phyloP scores from a whole-genome alignment of 2,329 filamentous ascomycete genomes.

The Dendryphion nanum region DNA sequence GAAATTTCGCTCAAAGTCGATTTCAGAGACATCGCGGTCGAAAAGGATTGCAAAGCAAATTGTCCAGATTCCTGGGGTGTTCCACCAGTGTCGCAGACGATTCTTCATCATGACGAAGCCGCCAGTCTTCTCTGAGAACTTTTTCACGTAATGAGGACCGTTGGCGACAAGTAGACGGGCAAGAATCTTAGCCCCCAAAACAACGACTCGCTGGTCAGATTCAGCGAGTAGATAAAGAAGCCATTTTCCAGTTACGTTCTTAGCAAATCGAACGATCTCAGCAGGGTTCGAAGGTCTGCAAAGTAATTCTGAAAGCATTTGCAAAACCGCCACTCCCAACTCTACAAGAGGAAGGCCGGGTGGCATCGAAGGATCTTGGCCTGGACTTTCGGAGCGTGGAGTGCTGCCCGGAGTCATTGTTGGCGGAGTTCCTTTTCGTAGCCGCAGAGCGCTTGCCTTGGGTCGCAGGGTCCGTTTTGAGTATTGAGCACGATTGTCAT shows the following conservation, averaged over 20 bases:
- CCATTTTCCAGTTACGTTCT: conserved; percentile 97
- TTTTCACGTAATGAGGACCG: conserved; percentile 75
- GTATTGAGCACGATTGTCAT: conserved; percentile 55
- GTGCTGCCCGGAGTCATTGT: conserved; percentile 27
- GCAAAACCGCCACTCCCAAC: conserved; percentile 71
- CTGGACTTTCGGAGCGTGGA: conserved; percentile 33
- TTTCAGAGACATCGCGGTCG: conserved; percentile 72
- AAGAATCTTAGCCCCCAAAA: conserved; percentile 78
- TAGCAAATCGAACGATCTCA: conserved; percentile 83
- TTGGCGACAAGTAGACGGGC: conserved; percentile 80
- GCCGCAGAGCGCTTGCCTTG: conserved; percentile 31
- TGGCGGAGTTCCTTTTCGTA: conserved; percentile 27
- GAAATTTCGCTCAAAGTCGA: conserved; percentile 71
- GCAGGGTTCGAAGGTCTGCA: conserved; percentile 68
- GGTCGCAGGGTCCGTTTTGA: conserved; percentile 34
- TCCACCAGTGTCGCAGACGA: conserved; percentile 85
- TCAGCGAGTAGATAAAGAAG: conserved; percentile 87
- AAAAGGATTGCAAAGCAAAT: conserved; percentile 88
- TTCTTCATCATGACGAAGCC: conserved; percentile 85
- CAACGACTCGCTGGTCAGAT: conserved; percentile 77
- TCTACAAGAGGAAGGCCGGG: conserved; percentile 59
- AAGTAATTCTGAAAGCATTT: conserved; percentile 74
- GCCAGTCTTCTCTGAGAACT: conserved; percentile 82
- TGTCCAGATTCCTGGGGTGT: conserved; percentile 78
- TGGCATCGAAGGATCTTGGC: conserved; percentile 14